Conservation (phyloP, 1,139 yeast species). For the Insectozyma bohioensis region DNA sequence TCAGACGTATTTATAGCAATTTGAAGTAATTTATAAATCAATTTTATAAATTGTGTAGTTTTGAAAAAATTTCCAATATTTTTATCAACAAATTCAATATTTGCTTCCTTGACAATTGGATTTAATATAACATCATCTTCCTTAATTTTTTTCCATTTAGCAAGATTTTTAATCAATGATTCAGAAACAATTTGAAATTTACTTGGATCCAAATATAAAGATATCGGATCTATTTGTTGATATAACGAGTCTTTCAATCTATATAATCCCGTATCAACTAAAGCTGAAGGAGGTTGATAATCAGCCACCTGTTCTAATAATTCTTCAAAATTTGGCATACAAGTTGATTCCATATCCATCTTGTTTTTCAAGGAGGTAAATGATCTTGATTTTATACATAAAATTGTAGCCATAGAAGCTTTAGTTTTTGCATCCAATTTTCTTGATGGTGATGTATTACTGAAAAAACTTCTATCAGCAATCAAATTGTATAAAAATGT, state of each 20-base stretch:
- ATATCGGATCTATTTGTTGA: constrained; percentile 38
- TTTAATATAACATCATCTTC: constrained; percentile 37
- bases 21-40: constrained; percentile 56
- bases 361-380: constrained; percentile 48
- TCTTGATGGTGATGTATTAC: constrained; percentile 14
- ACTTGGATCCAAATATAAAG: constrained; percentile 34
- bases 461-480: constrained; percentile 53
- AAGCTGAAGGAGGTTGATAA: constrained; percentile 40
- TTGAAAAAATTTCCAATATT: constrained; percentile 53
- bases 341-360: constrained; percentile 35
- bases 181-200: constrained; percentile 36
- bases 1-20: constrained; percentile 50
- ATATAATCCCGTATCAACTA: constrained; percentile 42
- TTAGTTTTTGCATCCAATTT: constrained; percentile 25
- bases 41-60: constrained; percentile 52
- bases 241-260: constrained; percentile 43
- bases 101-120: constrained; percentile 32
- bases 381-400: constrained; percentile 54
- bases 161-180: constrained; percentile 26
- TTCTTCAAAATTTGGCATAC: constrained; percentile 36
- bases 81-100: constrained; percentile 37
- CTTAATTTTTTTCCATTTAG: constrained; percentile 28
- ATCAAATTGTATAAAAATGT: constrained; percentile 56
- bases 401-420: constrained; percentile 42
- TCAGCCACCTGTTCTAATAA: constrained; percentile 40